These are phyloP conservation scores for Favolaschia claudopus DNA, from an alignment of 768 basidiomycete species.

Conservation along the genomic window DNA sequence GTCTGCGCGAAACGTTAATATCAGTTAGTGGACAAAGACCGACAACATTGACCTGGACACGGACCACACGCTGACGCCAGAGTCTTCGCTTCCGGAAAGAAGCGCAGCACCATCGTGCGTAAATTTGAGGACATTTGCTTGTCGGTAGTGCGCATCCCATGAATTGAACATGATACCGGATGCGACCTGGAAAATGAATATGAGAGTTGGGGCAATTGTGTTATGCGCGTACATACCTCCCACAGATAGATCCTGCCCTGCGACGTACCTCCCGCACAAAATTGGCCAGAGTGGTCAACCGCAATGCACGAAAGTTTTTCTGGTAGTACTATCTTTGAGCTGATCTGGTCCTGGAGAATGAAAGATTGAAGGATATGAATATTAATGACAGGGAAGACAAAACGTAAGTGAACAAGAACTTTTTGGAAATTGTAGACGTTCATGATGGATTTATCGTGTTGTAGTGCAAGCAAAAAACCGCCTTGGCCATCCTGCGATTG, in stretches of 20 bases:
- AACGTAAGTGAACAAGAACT: slow-evolving; percentile 48
- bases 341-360: slow-evolving; percentile 93
- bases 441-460: slow-evolving; percentile 87
- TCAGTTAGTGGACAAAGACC: slow-evolving; percentile 24
- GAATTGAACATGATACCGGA: slow-evolving; percentile 94
- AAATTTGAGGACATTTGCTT: slow-evolving; percentile 83
- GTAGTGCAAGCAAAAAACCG: slow-evolving; percentile 84
- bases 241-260: slow-evolving; percentile 94
- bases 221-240: slow-evolving; percentile 73
- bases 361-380: background rate
- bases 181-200: slow-evolving; percentile 61
- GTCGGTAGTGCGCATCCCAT: slow-evolving; percentile 96
- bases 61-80: slow-evolving; percentile 89
- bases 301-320: slow-evolving; percentile 88
- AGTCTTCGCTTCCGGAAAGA: slow-evolving; percentile 90
- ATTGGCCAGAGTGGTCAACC: slow-evolving; percentile 73
- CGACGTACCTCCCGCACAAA: slow-evolving; percentile 87
- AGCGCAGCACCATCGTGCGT: slow-evolving; percentile 82
- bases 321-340: slow-evolving; percentile 84
- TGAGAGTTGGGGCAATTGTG: background rate
- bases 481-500: slow-evolving; percentile 77
- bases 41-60: slow-evolving; percentile 73
- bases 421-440: slow-evolving; percentile 96
- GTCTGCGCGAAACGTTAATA: slow-evolving; percentile 49
- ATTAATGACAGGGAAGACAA: background rate